A percentile compares a stretch with the other conserved stretches of the same genome.
These are phyloP conservation scores for Biscutella auriculata DNA, from an alignment of 441 rosid genomes.

Conservation along the genomic window DNA sequence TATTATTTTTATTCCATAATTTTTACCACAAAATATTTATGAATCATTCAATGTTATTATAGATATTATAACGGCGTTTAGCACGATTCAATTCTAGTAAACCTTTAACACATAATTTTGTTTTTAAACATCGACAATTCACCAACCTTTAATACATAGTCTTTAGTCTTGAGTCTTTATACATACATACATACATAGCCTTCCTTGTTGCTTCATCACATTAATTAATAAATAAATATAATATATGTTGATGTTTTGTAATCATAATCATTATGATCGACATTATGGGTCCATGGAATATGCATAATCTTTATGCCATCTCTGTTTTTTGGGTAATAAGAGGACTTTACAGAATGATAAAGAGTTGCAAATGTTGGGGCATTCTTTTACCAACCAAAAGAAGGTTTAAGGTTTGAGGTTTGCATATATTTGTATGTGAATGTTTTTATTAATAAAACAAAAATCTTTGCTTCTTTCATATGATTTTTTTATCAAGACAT, in stretches of 20 bases:
- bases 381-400: conserved; percentile 15
- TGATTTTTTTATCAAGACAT: conserved; percentile 14
- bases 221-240: background rate
- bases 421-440: too few species aligned
- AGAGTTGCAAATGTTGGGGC: conserved; percentile 17
- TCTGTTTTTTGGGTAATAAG: background rate
- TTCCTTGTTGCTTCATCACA: background rate
- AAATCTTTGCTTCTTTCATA: background rate
- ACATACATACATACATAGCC: background rate
- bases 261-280: conserved; percentile 17
- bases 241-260: background rate
- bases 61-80: too few species aligned
- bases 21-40: too few species aligned
- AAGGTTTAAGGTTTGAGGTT: too few species aligned
- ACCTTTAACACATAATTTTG: too few species aligned
- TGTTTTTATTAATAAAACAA: background rate
- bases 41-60: too few species aligned
- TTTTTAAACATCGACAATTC: conserved; percentile 17
- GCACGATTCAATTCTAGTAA: too few species aligned
- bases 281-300: too few species aligned
- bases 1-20: too few species aligned
- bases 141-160: conserved; percentile 5
- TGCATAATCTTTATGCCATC: conserved; percentile 13
- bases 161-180: too few species aligned
- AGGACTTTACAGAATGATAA: conserved; percentile 21